Evolutionary conservation across 176 grass and related monocot species (phyloP).

Genomic region (Hsuehochloa calcarea): DNA sequence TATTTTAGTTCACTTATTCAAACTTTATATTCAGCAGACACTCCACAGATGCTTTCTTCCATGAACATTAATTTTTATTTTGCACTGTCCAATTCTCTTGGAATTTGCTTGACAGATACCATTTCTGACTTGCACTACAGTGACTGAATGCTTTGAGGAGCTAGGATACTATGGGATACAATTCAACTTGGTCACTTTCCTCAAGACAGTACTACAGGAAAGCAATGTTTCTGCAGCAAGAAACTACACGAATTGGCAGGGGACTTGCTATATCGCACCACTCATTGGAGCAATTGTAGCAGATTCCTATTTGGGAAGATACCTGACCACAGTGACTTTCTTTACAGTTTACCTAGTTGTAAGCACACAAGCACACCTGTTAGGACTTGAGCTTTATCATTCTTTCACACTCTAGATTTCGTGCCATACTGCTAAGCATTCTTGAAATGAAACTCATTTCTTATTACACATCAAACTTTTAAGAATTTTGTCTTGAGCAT

Average conservation of each 20-base stretch:
- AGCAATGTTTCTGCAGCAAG: constrained; percentile 56
- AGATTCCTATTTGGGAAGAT: constrained; percentile 73
- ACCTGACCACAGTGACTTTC: constrained; percentile 57
- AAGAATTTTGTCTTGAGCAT: not conserved
- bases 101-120: constrained; percentile 9
- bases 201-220: constrained; percentile 57
- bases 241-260: constrained; percentile 67
- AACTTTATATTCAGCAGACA: not conserved
- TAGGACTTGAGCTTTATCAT: not conserved
- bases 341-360: constrained; percentile 57
- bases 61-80: not conserved
- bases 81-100: not conserved
- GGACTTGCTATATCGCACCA: constrained; percentile 66
- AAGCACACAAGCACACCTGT: constrained; percentile 32
- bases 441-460: not conserved
- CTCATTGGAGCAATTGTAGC: constrained; percentile 70
- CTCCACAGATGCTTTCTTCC: not conserved
- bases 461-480: not conserved
- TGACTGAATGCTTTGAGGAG: constrained; percentile 63
- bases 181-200: constrained; percentile 71
- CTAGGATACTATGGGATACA: constrained; percentile 62
- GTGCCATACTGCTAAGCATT: not conserved
- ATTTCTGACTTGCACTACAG: constrained; percentile 23
- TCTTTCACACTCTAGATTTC: not conserved
- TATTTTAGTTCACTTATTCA: not conserved